Conservation (phyloP, 352 stramenopile species). For the Phytopythium aichiense region DNA sequence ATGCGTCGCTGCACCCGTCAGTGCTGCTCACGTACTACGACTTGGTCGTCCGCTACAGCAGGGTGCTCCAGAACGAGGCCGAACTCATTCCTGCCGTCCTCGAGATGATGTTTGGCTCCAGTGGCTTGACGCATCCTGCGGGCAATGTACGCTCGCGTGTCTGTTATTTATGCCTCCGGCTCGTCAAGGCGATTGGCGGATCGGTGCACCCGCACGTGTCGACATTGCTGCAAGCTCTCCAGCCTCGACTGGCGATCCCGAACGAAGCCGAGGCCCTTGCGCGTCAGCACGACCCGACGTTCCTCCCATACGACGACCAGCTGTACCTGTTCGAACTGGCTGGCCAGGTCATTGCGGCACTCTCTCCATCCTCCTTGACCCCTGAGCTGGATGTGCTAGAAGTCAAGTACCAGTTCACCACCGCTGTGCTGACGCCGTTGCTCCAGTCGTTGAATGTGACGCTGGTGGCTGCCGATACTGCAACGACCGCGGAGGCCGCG, state of each 20-base stretch:
- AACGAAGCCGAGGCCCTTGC: conserved; percentile 32
- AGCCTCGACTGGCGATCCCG: conserved; percentile 57
- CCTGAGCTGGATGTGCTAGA: conserved; percentile 36
- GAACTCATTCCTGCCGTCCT: conserved; percentile 63
- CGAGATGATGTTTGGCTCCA: conserved; percentile 77
- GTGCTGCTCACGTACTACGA: conserved; percentile 85
- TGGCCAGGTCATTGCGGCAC: conserved; percentile 74
- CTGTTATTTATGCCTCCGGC: conserved; percentile 78
- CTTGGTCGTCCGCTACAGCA: conserved; percentile 68
- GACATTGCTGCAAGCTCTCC: conserved; percentile 61
- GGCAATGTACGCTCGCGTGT: conserved; percentile 70
- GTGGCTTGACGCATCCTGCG: conserved; percentile 61
- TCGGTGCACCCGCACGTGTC: conserved; percentile 73
- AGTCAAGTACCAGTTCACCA: conserved; percentile 75
- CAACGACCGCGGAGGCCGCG: conserved; percentile 22
- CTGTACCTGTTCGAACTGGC: conserved; percentile 86
- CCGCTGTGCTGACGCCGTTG: conserved; percentile 66
- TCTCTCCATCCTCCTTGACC: conserved; percentile 18
- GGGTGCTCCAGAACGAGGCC: conserved; percentile 63
- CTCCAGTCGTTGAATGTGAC: conserved; percentile 59
- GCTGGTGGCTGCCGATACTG: conserved; percentile 25
- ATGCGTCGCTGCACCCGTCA: conserved; percentile 29
- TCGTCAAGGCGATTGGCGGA: conserved; percentile 71
- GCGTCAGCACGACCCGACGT: conserved; percentile 38
- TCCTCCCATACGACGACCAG: conserved; percentile 70